Conservation (phyloP, 768 basidiomycete genomes). For the Amanita thiersii region DNA sequence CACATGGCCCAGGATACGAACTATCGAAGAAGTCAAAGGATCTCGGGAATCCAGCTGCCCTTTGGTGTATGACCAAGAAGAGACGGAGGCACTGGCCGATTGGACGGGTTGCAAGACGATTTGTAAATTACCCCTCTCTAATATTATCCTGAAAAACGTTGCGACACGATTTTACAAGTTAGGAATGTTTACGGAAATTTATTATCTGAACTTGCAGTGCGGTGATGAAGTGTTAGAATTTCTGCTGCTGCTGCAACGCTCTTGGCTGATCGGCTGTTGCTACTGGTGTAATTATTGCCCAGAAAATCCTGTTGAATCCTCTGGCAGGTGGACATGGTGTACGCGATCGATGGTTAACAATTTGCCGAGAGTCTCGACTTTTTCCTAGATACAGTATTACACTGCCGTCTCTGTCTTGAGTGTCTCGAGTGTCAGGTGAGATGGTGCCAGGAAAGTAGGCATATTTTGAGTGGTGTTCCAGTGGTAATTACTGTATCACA, state of each 20-base stretch:
- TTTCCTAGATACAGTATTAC: constrained; percentile 28
- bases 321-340: constrained; percentile 47
- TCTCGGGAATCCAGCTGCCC: constrained; percentile 21
- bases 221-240: constrained; percentile 34
- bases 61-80: constrained; percentile 46
- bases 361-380: constrained; percentile 36
- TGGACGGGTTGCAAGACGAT: constrained; percentile 42
- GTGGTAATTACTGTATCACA: constrained; percentile 43
- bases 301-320: constrained; percentile 18
- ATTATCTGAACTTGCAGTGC: constrained; percentile 63
- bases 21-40: constrained; percentile 14
- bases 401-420: constrained; percentile 44
- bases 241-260: constrained; percentile 20
- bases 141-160: constrained; percentile 36
- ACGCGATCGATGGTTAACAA: constrained; percentile 58
- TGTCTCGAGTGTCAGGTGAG: constrained; percentile 47
- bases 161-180: constrained; percentile 62
- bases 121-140: constrained; percentile 53
- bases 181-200: constrained; percentile 42
- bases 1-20: constrained; percentile 34
- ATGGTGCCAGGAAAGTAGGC: constrained; percentile 58
- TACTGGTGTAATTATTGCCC: constrained; percentile 34
- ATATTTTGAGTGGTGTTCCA: constrained; percentile 42
- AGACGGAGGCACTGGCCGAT: constrained; percentile 40
- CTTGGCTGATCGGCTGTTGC: constrained; percentile 20